These are phyloP conservation scores for Beta corolliflora DNA, from an alignment of 179 eudicot genomes.

Conservation along the genomic window DNA sequence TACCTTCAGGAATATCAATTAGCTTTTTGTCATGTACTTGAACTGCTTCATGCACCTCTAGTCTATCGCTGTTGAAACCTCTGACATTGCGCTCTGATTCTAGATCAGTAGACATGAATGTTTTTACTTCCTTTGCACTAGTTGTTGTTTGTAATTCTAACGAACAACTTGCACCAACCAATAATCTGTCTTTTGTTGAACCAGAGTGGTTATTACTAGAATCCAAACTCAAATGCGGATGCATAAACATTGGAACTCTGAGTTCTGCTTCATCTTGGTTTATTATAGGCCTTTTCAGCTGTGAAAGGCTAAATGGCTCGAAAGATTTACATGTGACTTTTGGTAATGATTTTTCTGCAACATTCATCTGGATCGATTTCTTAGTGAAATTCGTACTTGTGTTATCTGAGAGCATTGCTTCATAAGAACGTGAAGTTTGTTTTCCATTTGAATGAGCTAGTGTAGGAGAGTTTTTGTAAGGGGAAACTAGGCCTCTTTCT, in stretches of 20 bases:
- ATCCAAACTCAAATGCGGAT: neutral
- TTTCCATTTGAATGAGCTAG: conserved; percentile 6
- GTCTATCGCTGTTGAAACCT: neutral
- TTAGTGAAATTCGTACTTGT: conserved; percentile 3
- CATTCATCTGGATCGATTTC: neutral
- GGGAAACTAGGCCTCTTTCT: conserved; percentile 10
- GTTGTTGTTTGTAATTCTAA: conserved; percentile 10
- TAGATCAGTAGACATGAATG: neutral
- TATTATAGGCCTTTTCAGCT: conserved; percentile 13
- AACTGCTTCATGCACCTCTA: neutral
- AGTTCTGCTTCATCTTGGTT: neutral
- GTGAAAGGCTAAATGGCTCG: conserved; percentile 12
- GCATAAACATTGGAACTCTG: neutral
- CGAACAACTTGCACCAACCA: conserved; percentile 4
- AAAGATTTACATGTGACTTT: neutral
- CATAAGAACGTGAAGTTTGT: conserved; percentile 1
- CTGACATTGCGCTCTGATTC: neutral
- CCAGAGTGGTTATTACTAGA: neutral
- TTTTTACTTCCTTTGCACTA: conserved; percentile 1
- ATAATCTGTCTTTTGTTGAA: neutral
- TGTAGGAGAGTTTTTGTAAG: conserved; percentile 12
- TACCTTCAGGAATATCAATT: neutral
- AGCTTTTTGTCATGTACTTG: neutral
- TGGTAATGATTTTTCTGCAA: neutral
- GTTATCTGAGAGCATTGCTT: neutral